Percentiles rank a stretch among this genome's conserved stretches.
Evolutionary conservation across 1,139 yeast species (phyloP).

Genomic region (Yamadazyma taylorii): DNA sequence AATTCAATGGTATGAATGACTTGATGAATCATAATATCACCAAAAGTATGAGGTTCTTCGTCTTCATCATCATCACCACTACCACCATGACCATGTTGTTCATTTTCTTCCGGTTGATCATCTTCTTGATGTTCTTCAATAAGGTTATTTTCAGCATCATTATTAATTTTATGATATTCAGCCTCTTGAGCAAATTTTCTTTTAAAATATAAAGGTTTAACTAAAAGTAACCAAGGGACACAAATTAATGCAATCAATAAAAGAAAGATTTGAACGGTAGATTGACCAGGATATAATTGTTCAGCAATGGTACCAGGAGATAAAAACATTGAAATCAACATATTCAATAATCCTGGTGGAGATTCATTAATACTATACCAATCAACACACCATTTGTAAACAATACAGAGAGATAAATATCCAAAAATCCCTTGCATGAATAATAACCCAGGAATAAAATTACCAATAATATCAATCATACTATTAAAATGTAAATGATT

Average conservation of each 20-base stretch:
- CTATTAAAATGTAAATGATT: conserved; percentile 62
- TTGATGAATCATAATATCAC: conserved; percentile 77
- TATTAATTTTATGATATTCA: conserved; percentile 30
- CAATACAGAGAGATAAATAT: conserved; percentile 66
- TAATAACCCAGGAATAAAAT: conserved; percentile 74
- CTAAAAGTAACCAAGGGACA: conserved; percentile 73
- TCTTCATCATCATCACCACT: conserved; percentile 51
- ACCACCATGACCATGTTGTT: conserved; percentile 22
- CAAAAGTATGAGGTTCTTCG: conserved; percentile 60
- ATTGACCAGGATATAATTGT: conserved; percentile 63
- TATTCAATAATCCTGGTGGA: conserved; percentile 79
- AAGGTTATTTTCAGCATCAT: conserved; percentile 24
- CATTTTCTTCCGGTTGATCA: conserved; percentile 31
- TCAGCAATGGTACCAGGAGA: conserved; percentile 75
- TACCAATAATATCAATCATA: conserved; percentile 67
- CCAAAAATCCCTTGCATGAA: conserved; percentile 88
- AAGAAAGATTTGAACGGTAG: conserved; percentile 57
- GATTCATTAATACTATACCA: conserved; percentile 70
- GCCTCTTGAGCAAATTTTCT: conserved; percentile 45
- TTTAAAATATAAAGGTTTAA: conserved; percentile 60
- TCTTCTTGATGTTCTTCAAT: conserved; percentile 22
- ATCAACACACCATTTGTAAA: conserved; percentile 77
- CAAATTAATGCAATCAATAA: conserved; percentile 63
- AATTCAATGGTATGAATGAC: conserved; percentile 79
- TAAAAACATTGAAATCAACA: conserved; percentile 80